phyloP scores from a whole-genome alignment of 495 filamentous ascomycete species.

The Aspergillus biplanus region DNA sequence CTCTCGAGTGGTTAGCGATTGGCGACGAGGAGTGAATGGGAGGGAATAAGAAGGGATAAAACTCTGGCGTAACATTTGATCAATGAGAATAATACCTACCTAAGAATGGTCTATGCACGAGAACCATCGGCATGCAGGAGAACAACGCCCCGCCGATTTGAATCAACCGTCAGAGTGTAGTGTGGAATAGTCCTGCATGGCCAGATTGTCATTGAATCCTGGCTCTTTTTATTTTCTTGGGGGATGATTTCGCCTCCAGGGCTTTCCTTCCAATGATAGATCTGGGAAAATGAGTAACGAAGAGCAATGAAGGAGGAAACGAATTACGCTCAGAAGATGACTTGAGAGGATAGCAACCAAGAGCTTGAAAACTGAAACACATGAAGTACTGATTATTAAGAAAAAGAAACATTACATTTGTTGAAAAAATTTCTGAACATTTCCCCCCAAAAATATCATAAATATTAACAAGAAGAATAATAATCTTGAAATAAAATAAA shows the following conservation, averaged over 20 bases:
- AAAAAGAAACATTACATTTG: not conserved
- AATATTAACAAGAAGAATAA: not conserved
- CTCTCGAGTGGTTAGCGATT: constrained; percentile 15
- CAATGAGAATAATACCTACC: constrained; percentile 15
- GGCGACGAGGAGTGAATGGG: constrained; percentile 5
- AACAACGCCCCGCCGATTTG: constrained; percentile 31
- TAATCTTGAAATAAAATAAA: not conserved
- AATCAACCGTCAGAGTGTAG: constrained; percentile 34
- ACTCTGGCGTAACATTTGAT: constrained; percentile 15
- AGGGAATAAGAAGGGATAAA: constrained; percentile 5
- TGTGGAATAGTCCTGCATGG: constrained; percentile 26
- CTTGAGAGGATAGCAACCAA: no score
- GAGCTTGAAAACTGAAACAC: no score
- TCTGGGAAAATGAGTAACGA: not conserved
- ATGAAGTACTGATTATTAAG: not conserved
- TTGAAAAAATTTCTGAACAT: not conserved
- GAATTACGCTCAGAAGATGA: no score
- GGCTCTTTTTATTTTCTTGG: constrained; percentile 1
- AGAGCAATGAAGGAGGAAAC: no score
- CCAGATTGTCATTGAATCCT: constrained; percentile 14
- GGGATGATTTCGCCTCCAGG: not conserved
- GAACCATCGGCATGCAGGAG: constrained; percentile 33
- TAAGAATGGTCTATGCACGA: constrained; percentile 29
- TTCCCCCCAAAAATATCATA: not conserved
- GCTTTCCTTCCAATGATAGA: not conserved